Conservation (phyloP, 768 basidiomycete genomes). For the Trametes sanguinea region DNA sequence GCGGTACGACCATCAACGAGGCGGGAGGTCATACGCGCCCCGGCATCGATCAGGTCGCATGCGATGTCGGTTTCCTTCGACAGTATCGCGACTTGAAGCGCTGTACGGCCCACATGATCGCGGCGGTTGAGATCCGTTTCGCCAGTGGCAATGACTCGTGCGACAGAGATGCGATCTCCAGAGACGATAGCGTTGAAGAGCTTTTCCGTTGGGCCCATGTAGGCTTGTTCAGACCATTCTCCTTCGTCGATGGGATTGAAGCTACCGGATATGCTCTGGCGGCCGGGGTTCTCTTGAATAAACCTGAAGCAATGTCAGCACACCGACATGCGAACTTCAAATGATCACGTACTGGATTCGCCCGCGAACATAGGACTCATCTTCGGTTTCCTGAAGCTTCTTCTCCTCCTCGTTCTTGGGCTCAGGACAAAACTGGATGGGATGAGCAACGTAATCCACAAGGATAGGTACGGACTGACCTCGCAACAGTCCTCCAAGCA, state of each 20-base stretch:
- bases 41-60: slow-evolving; percentile 53
- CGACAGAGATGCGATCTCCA: slow-evolving; percentile 44
- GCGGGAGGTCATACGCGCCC: slow-evolving; percentile 55
- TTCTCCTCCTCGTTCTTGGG: slow-evolving; percentile 59
- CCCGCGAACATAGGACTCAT: slow-evolving; percentile 54
- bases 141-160: slow-evolving; percentile 40
- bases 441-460: background rate
- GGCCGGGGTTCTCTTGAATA: slow-evolving; percentile 60
- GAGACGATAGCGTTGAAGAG: slow-evolving; percentile 59
- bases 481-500: slow-evolving; percentile 65
- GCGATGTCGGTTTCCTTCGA: slow-evolving; percentile 49
- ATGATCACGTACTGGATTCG: too few species aligned
- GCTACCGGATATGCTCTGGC: slow-evolving; percentile 61
- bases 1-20: slow-evolving; percentile 58
- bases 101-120: slow-evolving; percentile 63
- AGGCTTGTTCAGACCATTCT: slow-evolving; percentile 65
- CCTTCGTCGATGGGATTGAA: slow-evolving; percentile 69
- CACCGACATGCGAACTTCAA: too few species aligned
- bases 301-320: slow-evolving; percentile 40
- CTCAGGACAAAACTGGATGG: slow-evolving; percentile 50
- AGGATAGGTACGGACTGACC: slow-evolving; percentile 32
- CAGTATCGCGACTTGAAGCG: slow-evolving; percentile 59
- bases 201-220: slow-evolving; percentile 53
- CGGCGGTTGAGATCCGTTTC: slow-evolving; percentile 52
- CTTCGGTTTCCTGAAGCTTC: slow-evolving; percentile 52